Conservation (phyloP, 2,329 filamentous ascomycete species). For the Xylaria sp. region DNA sequence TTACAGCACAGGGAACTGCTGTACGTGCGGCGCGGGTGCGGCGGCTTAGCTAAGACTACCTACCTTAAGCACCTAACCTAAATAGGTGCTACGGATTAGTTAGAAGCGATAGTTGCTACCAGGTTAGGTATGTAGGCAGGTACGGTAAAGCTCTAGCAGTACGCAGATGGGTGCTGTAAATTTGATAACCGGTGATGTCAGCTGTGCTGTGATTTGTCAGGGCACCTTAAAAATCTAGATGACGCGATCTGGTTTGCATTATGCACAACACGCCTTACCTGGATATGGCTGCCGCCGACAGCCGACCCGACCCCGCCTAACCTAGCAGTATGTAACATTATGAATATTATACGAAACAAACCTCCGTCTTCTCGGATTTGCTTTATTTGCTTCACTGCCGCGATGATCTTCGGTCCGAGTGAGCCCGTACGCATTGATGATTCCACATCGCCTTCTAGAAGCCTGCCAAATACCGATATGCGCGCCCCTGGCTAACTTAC, state of each 20-base stretch:
- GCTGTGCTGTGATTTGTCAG: conserved; percentile 41
- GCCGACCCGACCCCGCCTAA: conserved; percentile 27
- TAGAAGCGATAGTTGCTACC: background rate
- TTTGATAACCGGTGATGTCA: conserved; percentile 30
- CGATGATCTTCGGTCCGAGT: background rate
- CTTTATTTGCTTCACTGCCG: background rate
- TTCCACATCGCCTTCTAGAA: conserved; percentile 25
- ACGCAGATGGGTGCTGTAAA: background rate
- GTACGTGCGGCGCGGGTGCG: background rate
- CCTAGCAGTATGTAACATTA: background rate
- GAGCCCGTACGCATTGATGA: background rate
- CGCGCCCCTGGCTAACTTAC: background rate
- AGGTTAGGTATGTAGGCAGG: background rate
- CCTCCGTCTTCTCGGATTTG: background rate
- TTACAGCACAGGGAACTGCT: background rate
- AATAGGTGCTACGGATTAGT: background rate
- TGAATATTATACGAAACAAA: too few relatives aligned
- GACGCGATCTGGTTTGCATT: conserved; percentile 38
- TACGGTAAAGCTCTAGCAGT: background rate
- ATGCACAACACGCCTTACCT: conserved; percentile 31
- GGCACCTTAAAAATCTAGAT: conserved; percentile 23
- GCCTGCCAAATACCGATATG: conserved; percentile 1
- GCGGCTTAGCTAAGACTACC: conserved; percentile 1
- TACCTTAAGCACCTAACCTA: background rate
- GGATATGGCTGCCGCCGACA: conserved; percentile 33